Conservation (phyloP, 352 stramenopile species). For the Phytophthora fragariaefolia region DNA sequence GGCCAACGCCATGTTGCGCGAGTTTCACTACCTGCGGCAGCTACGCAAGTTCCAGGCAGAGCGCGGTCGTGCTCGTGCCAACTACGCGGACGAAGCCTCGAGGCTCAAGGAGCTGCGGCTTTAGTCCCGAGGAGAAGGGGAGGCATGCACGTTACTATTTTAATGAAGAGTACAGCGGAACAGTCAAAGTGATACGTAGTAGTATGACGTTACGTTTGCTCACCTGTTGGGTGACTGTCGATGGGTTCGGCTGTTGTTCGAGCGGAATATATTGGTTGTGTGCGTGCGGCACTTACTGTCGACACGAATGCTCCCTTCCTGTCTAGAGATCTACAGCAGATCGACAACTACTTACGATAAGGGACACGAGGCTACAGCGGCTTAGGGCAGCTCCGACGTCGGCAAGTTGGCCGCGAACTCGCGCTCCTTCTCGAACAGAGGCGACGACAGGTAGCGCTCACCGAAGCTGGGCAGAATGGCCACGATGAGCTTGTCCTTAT, state of each 20-base stretch:
- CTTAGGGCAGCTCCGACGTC: slow-evolving; percentile 43
- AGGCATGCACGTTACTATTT: slow-evolving; percentile 6
- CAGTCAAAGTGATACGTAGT: too few species aligned
- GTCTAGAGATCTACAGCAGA: slow-evolving; percentile 27
- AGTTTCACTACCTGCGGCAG: slow-evolving; percentile 82
- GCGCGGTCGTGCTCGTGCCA: slow-evolving; percentile 48
- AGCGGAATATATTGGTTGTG: slow-evolving; percentile 19
- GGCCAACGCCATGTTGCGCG: slow-evolving; percentile 67
- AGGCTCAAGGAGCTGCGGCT: not conserved
- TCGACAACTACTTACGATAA: slow-evolving; percentile 32
- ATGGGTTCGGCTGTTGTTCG: slow-evolving; percentile 1
- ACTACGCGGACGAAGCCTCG: slow-evolving; percentile 19
- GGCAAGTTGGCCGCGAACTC: slow-evolving; percentile 68
- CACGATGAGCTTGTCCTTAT: slow-evolving; percentile 87
- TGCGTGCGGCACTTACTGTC: not conserved
- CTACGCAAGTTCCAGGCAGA: slow-evolving; percentile 78
- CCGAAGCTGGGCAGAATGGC: slow-evolving; percentile 91
- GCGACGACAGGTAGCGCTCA: slow-evolving; percentile 84
- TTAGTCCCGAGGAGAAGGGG: not conserved
- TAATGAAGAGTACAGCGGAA: slow-evolving; percentile 5
- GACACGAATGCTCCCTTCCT: slow-evolving; percentile 17
- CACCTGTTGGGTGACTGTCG: too few species aligned
- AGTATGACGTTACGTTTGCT: too few species aligned
- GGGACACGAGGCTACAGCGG: slow-evolving; percentile 5
- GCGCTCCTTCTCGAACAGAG: slow-evolving; percentile 78